phyloP scores from a whole-genome alignment of 208 protist species.

The Trypanosoma mega region DNA sequence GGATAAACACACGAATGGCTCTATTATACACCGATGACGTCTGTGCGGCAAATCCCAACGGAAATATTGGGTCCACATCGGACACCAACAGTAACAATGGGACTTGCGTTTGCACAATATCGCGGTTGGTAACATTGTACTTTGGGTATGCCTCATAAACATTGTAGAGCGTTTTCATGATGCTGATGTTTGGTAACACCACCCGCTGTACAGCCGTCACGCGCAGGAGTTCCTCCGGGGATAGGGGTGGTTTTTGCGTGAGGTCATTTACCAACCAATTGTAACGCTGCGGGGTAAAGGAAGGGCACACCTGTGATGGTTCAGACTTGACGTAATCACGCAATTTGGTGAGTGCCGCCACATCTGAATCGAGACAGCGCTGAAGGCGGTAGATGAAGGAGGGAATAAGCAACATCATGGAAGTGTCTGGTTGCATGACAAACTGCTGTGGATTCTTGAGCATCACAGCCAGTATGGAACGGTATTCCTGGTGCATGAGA shows the following conservation, averaged over 20 bases:
- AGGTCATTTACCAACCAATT: constrained; percentile 50
- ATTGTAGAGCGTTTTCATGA: constrained; percentile 8
- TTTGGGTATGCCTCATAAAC: constrained; percentile 26
- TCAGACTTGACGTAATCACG: constrained; percentile 23
- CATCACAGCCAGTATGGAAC: constrained; percentile 34
- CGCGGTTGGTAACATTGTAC: constrained; percentile 8
- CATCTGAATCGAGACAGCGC: constrained; percentile 41
- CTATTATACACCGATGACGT: constrained; percentile 21
- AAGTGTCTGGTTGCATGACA: constrained; percentile 21
- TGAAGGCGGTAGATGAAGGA: constrained; percentile 69
- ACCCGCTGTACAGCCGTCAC: background rate
- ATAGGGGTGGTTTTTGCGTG: background rate
- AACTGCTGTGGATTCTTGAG: constrained; percentile 37
- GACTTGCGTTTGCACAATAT: background rate
- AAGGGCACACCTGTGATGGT: background rate
- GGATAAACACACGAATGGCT: constrained; percentile 21
- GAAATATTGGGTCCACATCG: constrained; percentile 33
- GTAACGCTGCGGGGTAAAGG: constrained; percentile 26
- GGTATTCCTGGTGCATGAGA: constrained; percentile 26
- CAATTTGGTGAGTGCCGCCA: constrained; percentile 38
- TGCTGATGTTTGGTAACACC: constrained; percentile 4
- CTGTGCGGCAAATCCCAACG: constrained; percentile 21
- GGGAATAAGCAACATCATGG: constrained; percentile 39
- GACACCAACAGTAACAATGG: constrained; percentile 32
- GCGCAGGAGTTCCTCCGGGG: constrained; percentile 1